A percentile compares a stretch with the other conserved stretches of the same genome.
Conservation (phyloP, 108 stramenopile genomes). For the Hondaea fermentalgiana region DNA sequence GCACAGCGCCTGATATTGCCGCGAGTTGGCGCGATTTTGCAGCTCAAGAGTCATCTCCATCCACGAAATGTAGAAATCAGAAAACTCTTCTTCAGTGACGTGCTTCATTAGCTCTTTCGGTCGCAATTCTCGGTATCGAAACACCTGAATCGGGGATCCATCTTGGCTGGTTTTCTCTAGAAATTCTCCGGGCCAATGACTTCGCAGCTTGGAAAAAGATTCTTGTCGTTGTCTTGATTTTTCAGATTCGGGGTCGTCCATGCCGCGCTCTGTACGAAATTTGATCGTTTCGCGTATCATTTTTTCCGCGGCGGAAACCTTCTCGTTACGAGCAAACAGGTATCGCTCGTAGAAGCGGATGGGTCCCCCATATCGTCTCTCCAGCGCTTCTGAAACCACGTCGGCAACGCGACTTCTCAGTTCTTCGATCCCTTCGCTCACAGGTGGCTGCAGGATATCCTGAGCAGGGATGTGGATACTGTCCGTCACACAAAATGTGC, state of each 20-base stretch:
- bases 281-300: not conserved
- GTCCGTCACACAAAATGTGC: not conserved
- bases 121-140: not conserved
- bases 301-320: not conserved
- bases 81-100: not conserved
- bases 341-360: not conserved
- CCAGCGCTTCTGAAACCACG: not conserved
- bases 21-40: not conserved
- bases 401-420: not conserved
- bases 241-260: not conserved
- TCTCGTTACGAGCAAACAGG: not conserved
- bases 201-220: not conserved
- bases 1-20: not conserved
- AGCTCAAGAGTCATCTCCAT: not conserved
- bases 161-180: not conserved
- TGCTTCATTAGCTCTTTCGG: not conserved
- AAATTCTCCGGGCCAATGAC: not conserved
- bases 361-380: not conserved
- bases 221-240: not conserved
- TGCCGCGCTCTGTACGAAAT: not conserved
- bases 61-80: not conserved
- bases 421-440: not conserved
- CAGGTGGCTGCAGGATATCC: not conserved
- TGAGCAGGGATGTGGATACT: not conserved
- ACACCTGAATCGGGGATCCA: not conserved